phyloP scores from a whole-genome alignment of 129 eudicot species.

The Sambucus nigra region DNA sequence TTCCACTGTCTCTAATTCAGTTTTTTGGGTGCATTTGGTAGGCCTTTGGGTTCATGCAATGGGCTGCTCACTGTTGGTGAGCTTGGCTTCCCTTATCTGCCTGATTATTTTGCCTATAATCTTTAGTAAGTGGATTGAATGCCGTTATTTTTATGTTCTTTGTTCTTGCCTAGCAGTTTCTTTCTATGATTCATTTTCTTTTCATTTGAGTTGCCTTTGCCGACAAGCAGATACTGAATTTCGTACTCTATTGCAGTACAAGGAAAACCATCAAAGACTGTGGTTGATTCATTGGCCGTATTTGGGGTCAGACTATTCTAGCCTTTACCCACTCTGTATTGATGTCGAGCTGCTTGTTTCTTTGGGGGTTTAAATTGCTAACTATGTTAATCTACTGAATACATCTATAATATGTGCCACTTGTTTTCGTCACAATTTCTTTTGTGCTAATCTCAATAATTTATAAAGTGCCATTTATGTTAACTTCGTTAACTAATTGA shows the following conservation, averaged over 20 bases:
- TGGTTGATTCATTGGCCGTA: constrained; percentile 81
- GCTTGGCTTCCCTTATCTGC: constrained; percentile 95
- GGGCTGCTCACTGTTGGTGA: constrained; percentile 93
- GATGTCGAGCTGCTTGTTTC: neutral
- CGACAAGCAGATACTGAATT: constrained; percentile 5
- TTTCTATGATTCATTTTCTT: neutral
- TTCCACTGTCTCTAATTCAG: neutral
- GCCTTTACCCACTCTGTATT: constrained; percentile 1
- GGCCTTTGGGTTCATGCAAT: constrained; percentile 87
- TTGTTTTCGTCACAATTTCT: neutral
- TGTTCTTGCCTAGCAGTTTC: neutral
- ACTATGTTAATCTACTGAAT: too few relatives aligned
- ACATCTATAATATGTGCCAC: too few relatives aligned
- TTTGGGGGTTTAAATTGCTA: neutral
- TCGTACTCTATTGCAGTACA: constrained; percentile 45
- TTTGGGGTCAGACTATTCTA: constrained; percentile 72
- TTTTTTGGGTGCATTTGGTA: constrained; percentile 14
- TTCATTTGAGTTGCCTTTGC: constrained; percentile 1
- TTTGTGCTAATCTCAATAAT: too few relatives aligned
- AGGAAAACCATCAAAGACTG: constrained; percentile 76
- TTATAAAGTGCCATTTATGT: too few relatives aligned
- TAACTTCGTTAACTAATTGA: too few relatives aligned
- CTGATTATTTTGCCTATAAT: constrained; percentile 73
- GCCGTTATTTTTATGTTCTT: neutral
- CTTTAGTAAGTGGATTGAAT: constrained; percentile 52